These are phyloP conservation scores for Termitomyces sp. DNA, from an alignment of 768 basidiomycete genomes.

Conservation along the genomic window DNA sequence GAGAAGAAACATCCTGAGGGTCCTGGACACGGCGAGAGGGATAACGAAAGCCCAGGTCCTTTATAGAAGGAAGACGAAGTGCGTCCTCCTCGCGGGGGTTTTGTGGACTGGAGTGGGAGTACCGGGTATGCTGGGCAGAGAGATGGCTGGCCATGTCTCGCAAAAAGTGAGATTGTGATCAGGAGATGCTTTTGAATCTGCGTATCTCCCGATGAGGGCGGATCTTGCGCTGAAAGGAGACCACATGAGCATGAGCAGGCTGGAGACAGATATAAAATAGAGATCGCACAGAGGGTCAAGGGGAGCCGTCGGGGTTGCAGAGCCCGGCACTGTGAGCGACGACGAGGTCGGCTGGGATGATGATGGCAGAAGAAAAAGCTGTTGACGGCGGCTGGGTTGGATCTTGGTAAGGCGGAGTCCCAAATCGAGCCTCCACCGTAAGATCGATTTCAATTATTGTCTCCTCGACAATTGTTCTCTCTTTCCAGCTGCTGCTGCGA, in stretches of 20 bases:
- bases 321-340: neutral
- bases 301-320: slow-evolving; percentile 8
- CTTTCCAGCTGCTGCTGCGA: slow-evolving; percentile 1
- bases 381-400: slow-evolving; percentile 19
- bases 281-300: slow-evolving; percentile 8
- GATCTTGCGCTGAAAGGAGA: slow-evolving; percentile 37
- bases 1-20: slow-evolving; percentile 27
- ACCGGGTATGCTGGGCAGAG: slow-evolving; percentile 33
- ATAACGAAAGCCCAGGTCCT: slow-evolving; percentile 65
- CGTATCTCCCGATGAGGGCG: slow-evolving; percentile 67
- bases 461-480: neutral
- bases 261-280: slow-evolving; percentile 3
- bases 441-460: slow-evolving; percentile 23
- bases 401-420: slow-evolving; percentile 32
- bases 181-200: slow-evolving; percentile 42
- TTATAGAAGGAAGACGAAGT: slow-evolving; percentile 65
- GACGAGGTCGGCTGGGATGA: slow-evolving; percentile 18
- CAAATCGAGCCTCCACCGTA: slow-evolving; percentile 19
- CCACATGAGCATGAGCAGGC: slow-evolving; percentile 20
- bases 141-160: slow-evolving; percentile 49
- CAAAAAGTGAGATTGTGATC: slow-evolving; percentile 39
- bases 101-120: slow-evolving; percentile 30
- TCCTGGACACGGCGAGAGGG: slow-evolving; percentile 21
- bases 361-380: slow-evolving; percentile 13
- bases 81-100: slow-evolving; percentile 35